A percentile compares a stretch with the other conserved stretches of the same genome.
phyloP scores from a whole-genome alignment of 495 filamentous ascomycete species.

The Ramalina intermedia region DNA sequence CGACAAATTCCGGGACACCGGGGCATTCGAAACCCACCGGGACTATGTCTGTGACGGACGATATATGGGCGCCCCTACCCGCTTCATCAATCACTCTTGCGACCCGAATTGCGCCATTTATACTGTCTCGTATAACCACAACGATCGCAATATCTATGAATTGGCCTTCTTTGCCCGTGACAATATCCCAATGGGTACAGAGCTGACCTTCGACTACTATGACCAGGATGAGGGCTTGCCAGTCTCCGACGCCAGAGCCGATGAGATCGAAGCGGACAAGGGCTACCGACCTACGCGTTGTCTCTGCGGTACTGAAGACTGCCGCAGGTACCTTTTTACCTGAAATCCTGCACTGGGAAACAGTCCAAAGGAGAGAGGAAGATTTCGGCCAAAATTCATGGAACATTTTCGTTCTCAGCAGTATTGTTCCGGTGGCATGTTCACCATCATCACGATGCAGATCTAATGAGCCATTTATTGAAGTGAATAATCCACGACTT shows the following conservation, averaged over 20 bases:
- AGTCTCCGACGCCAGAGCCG: conserved; percentile 26
- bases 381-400: neutral
- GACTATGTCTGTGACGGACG: conserved; percentile 46
- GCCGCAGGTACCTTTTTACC: conserved; percentile 50
- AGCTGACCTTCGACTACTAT: conserved; percentile 82
- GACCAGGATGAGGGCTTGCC: conserved; percentile 38
- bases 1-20: conserved; percentile 49
- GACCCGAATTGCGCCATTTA: conserved; percentile 68
- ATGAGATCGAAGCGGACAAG: conserved; percentile 32
- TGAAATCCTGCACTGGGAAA: neutral
- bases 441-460: too few species aligned
- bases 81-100: conserved; percentile 57
- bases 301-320: conserved; percentile 51
- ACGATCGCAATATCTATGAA: conserved; percentile 65
- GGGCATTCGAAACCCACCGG: conserved; percentile 21
- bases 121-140: conserved; percentile 63
- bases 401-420: too few species aligned
- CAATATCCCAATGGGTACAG: conserved; percentile 52
- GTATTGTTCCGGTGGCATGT: too few species aligned
- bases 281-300: conserved; percentile 40
- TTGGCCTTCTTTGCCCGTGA: conserved; percentile 70
- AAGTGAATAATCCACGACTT: too few species aligned
- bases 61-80: conserved; percentile 39
- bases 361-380: neutral
- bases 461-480: too few species aligned